phyloP scores from a whole-genome alignment of 1,284 basidiomycete genomes.

The Stygiomarasmius scandens region DNA sequence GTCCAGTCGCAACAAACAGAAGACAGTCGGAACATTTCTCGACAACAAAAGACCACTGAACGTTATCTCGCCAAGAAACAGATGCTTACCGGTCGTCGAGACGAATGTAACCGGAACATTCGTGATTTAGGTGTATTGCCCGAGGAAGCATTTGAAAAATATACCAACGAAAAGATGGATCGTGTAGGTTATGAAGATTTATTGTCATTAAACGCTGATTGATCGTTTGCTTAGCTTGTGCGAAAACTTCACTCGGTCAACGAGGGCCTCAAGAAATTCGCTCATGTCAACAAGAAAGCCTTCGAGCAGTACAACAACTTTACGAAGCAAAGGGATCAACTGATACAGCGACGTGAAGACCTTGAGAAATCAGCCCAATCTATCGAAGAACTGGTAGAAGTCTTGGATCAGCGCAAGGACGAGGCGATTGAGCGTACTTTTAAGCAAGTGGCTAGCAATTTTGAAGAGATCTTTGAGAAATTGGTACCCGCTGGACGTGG shows the following conservation, averaged over 20 bases:
- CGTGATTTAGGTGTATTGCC: conserved; percentile 95
- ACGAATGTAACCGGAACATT: conserved; percentile 93
- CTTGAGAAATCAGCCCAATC: conserved; percentile 87
- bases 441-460: conserved; percentile 96
- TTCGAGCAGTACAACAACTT: conserved; percentile 99
- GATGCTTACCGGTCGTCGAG: conserved; percentile 82
- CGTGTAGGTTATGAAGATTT: conserved; percentile 52
- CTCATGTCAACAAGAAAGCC: conserved; percentile 99
- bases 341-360: conserved; percentile 85
- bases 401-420: conserved; percentile 95
- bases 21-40: conserved; percentile 82
- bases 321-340: conserved; percentile 94
- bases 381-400: conserved; percentile 94
- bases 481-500: conserved; percentile 96
- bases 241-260: conserved; percentile 91
- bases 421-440: conserved; percentile 98
- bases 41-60: conserved; percentile 94
- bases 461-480: conserved; percentile 96
- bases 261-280: conserved; percentile 92
- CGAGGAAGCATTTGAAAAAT: conserved; percentile 97
- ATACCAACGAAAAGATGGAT: conserved; percentile 82
- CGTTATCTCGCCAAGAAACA: conserved; percentile 91
- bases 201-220: neutral
- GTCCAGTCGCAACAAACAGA: conserved; percentile 83
- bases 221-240: conserved; percentile 62